Conservation (phyloP, 202 grass and related monocot species). For the Saccharum hybrid region DNA sequence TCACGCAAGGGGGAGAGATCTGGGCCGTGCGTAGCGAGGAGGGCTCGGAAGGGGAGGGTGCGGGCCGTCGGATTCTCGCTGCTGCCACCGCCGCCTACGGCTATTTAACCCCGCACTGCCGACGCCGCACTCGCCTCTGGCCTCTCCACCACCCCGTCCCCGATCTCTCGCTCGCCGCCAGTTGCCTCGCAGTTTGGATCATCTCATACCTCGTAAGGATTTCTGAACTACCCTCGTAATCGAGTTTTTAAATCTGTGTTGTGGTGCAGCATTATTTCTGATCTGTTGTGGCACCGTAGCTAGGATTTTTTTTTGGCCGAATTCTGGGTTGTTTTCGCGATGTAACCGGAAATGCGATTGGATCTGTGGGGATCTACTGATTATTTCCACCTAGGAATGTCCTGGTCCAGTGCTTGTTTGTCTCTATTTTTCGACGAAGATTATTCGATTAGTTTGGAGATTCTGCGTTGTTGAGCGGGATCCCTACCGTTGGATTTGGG, state of each 20-base stretch:
- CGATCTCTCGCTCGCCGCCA: background rate
- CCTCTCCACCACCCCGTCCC: background rate
- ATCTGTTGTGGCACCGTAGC: background rate
- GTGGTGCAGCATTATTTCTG: background rate
- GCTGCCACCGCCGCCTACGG: slow-evolving; percentile 13
- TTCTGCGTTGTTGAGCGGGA: background rate
- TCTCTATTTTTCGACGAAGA: background rate
- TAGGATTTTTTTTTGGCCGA: background rate
- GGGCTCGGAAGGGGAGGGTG: background rate
- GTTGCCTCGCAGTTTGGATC: background rate
- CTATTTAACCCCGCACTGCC: slow-evolving; percentile 40
- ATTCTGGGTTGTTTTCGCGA: background rate
- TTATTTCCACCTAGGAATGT: background rate
- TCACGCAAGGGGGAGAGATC: slow-evolving; percentile 9
- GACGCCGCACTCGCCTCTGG: slow-evolving; percentile 27
- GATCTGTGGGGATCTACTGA: background rate
- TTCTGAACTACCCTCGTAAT: background rate
- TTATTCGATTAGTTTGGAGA: background rate
- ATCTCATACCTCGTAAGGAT: slow-evolving; percentile 32
- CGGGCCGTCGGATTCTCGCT: slow-evolving; percentile 16
- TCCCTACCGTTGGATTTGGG: background rate
- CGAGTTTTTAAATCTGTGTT: background rate
- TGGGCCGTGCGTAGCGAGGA: background rate
- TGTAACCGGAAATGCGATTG: background rate
- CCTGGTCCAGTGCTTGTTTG: background rate